Evolutionary conservation across 2,329 filamentous ascomycete species (phyloP), one percentile per base, ranked within the genome.

Genomic region (Phaeoacremonium minimum): DNA sequence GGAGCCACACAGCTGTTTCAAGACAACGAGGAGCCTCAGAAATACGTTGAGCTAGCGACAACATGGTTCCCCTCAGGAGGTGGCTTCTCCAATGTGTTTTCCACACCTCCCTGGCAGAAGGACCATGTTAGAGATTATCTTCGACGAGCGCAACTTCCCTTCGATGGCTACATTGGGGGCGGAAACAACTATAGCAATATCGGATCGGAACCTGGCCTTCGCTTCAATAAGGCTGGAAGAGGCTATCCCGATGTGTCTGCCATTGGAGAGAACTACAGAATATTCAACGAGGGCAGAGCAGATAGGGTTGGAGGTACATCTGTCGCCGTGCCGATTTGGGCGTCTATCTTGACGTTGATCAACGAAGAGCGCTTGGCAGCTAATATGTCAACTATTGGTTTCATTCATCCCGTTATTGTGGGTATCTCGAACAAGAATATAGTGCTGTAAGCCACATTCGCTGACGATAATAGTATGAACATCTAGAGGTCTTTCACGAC

Each of bases 361-460:
- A 85, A 85, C 46, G 79, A 83, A 46, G 76, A 72, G 1, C 61
- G 76, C 20, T 54, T 82, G 14, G 56, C 65, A 0, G 58, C 56
- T 6, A 71, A 71, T 5, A 67, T 72, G 49, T 45, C 39, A 8
- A 50, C 60, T 2, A 37, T 68, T 0, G 58, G 60, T 3, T 62
- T 61, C 35, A 45, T 63, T 31, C 61, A 62, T 41, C 58, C n/a
- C n/a, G n/a, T n/a, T n/a, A n/a, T n/a, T n/a, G n/a, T n/a, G n/a
- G n/a, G n/a, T n/a, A n/a, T n/a, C n/a, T n/a, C n/a, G n/a, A n/a
- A n/a, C n/a, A n/a, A n/a, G n/a, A n/a, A n/a, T n/a, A n/a, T n/a
- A n/a, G n/a, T n/a, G n/a, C n/a, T n/a, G n/a, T n/a, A n/a, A n/a
- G n/a, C n/a, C n/a, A n/a, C n/a, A n/a, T n/a, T n/a, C n/a, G n/a